Evolutionary conservation across 352 stramenopile species (phyloP), one percentile per base, ranked within the genome.

Genomic region (Globisporangium splendens): DNA sequence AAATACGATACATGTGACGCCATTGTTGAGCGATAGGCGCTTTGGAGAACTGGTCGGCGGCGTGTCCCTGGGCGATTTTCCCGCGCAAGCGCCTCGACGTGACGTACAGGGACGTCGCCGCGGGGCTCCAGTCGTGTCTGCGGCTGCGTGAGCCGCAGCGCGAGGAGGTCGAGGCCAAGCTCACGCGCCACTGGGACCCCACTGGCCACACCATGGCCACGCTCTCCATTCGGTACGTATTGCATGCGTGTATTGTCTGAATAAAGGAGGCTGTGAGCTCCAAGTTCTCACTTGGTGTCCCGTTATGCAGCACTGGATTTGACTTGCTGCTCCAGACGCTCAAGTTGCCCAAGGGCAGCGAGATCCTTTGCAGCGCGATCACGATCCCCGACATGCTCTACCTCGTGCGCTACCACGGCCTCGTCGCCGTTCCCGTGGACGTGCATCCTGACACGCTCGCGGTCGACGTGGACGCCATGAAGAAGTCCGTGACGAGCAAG

Each of bases 301-400:
- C 15, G 18, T 41, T 43, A 38, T 48, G 22, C 54, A 95, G 86
- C 12, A 95, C 86, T 43, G 86, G 78, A 1, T 92, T 95, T 61
- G 86, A 95, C 56, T 67, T 92, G 47, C 59, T 95, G 35, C 57
- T 95, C 42, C 77, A 91, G 62, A 88, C 83, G 35, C 74, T 92
- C 24, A 73, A 83, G 54, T 71, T 92, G n/a, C 81, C 83, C 8
- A 43, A 35, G 21, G 81, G 80, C 15, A 88, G 70, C 54, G 76
- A 92, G 56, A 77, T 95, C 46, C 67, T 95, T 17, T 91, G 83
- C 60, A 89, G 76, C 65, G 83, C 86, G 24, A 84, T 95, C 41
- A 95, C 86, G 8, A 95, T 95, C 62, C 81, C 83, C 0, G 86
- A 95, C 61, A 93, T 95, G 86, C 69, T 95, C 47, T 84, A 92